Conservation (phyloP, 345 rosid species). For the Hibiscus syriacus region DNA sequence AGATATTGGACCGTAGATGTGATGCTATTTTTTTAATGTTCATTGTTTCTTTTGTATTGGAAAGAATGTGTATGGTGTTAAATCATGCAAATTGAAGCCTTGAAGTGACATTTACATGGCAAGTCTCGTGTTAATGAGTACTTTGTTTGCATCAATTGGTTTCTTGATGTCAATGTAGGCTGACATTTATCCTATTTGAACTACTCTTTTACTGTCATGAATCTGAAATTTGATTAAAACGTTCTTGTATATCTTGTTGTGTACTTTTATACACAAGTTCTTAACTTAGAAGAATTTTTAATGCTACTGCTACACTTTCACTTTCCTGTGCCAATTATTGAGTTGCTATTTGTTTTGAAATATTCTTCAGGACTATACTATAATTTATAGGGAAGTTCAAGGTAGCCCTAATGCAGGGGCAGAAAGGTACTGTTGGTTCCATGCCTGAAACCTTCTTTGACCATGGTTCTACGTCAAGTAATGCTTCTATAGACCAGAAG, state of each 20-base stretch:
- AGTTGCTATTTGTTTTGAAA: constrained; percentile 19
- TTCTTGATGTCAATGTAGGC: neutral
- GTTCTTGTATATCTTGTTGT: neutral
- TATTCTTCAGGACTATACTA: constrained; percentile 14
- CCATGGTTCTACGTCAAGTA: constrained; percentile 63
- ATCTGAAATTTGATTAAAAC: neutral
- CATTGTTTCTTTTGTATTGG: neutral
- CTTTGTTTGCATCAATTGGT: neutral
- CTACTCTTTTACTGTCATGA: neutral
- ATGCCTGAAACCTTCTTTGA: constrained; percentile 69
- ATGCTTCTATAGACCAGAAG: constrained; percentile 49
- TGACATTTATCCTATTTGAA: neutral
- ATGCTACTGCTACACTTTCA: neutral
- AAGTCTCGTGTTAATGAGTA: neutral
- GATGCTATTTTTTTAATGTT: neutral
- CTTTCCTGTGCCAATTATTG: constrained; percentile 10
- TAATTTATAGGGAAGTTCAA: constrained; percentile 10
- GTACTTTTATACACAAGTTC: neutral
- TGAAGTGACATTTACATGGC: neutral
- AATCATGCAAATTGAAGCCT: neutral
- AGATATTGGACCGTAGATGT: neutral
- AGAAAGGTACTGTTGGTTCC: constrained; percentile 65
- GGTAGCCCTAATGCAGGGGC: constrained; percentile 72
- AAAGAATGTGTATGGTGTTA: neutral
- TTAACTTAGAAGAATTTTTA: neutral